Evolutionary conservation across 2,329 filamentous ascomycete genomes (phyloP), one percentile per base, ranked within the genome.

Genomic region (Botrytis galanthina): DNA sequence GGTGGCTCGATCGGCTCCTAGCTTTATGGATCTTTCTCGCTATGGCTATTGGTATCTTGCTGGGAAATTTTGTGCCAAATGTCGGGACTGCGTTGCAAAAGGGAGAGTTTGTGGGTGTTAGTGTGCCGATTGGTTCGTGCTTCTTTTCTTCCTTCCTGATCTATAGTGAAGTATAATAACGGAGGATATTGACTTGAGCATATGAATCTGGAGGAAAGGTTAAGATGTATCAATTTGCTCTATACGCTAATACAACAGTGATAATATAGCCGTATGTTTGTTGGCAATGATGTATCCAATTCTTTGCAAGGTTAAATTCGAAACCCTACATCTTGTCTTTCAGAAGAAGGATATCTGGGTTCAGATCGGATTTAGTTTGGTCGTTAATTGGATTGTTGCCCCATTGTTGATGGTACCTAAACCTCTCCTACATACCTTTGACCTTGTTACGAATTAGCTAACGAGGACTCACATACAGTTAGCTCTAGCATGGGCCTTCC

Each of bases 221-320:
- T 46, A 20, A 16, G 8, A 29, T 63, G 12, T 66, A 12, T 29
- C 39, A 7, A 16, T 16, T 22, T 64, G 20, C 9, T 42, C 12
- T n/a, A 16, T 3, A 10, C 16, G 39, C 62, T 61, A 61, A 73
- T 12, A 32, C 2, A 54, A 22, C 9, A 26, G 54, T 48, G 44
- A 29, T 20, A 7, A 44, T 46, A 73, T 74, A 93, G 93, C 93
- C 0, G 84, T 97, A 66, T 93, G 94, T 0, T 83, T 97, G 0
- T 86, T 97, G 1, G 90, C 97, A 60, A 97, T 97, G 93, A 97
- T 97, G 93, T 97, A 96, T 79, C 94, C 94, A 0, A 97, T 97
- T 74, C 84, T 97, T 0, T 97, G 93, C 86, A 96, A 96, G 81
- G 92, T 97, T 9, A 89, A 89, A 59, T 96, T 90, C 82, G 93